Conservation (phyloP, 371 early-diverging fungal species). For the Mortierella sp. region DNA sequence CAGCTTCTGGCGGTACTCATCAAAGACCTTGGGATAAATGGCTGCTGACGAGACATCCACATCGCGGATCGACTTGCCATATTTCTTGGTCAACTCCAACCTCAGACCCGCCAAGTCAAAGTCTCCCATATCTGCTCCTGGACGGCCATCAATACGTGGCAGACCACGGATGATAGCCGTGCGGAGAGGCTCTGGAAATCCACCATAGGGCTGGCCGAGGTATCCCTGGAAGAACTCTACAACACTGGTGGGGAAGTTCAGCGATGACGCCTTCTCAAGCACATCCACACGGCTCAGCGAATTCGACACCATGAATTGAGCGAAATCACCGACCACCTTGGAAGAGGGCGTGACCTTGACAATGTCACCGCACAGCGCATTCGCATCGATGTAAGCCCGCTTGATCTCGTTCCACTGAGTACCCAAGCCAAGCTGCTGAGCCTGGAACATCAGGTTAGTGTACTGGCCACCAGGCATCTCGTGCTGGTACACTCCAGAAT, state of each 20-base stretch:
- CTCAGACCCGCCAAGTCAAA: conserved; percentile 83
- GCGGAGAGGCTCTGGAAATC: conserved; percentile 93
- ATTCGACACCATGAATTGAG: conserved; percentile 97
- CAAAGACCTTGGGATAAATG: conserved; percentile 94
- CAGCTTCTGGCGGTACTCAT: conserved; percentile 81
- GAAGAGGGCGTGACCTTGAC: conserved; percentile 97
- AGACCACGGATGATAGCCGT: conserved; percentile 81
- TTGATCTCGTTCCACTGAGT: conserved; percentile 94
- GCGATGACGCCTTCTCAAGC: conserved; percentile 73
- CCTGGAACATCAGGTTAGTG: conserved; percentile 97
- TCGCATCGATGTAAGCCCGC: conserved; percentile 90
- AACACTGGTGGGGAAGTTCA: conserved; percentile 94
- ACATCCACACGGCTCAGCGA: conserved; percentile 81
- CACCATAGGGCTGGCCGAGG: conserved; percentile 93
- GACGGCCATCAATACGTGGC: conserved; percentile 85
- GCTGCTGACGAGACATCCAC: conserved; percentile 90
- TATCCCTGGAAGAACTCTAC: conserved; percentile 97
- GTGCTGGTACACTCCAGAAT: conserved; percentile 92
- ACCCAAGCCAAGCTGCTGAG: conserved; percentile 92
- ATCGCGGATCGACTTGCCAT: conserved; percentile 80
- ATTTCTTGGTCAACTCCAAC: conserved; percentile 79
- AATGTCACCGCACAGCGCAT: conserved; percentile 92
- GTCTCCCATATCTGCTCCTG: conserved; percentile 84
- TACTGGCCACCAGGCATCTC: conserved; percentile 98
- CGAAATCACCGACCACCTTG: conserved; percentile 97